Evolutionary conservation across 2,329 filamentous ascomycete genomes (phyloP), one percentile per base, ranked within the genome.

Genomic region (Aspergillus fumigatus): DNA sequence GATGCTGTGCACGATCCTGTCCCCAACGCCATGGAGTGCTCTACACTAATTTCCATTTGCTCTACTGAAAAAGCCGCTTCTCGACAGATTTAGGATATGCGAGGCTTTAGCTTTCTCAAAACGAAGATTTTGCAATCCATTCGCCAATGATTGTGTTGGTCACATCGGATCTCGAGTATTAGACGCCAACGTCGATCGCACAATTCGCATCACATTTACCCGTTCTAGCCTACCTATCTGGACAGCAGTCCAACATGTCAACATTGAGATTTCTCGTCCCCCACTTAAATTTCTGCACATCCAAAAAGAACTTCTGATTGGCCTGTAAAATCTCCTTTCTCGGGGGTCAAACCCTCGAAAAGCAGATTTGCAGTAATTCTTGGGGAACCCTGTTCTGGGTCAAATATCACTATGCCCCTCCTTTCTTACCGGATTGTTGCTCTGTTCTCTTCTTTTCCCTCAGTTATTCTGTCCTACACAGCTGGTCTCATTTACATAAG

Each of bases 141-240:
- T 43, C 45, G 54, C 68, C 69, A 72, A 72, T 71, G 51, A 66
- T 56, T 53, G 58, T 53, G 23, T 48, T 48, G 48, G 55, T 55
- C 62, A 65, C 63, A 55, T 54, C 52, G 54, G 53, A 56, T 50
- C 50, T 62, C 55, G 52, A 60, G 58, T 59, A 57, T 62, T 62
- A 59, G 63, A 49, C 32, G 51, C 58, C 52, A 57, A 60, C 56
- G 66, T 69, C 60, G 58, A 67, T 63, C 61, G 56, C 64, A 59
- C 59, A 62, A 61, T 62, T 55, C 59, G 57, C 54, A 56, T 58
- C 62, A 63, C 63, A 59, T 65, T 66, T 57, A 55, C 60, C 58
- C 55, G 59, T 56, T 50, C 47, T 53, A 57, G 48, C 50, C 58
- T 59, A 10, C 50, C 32, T 61, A 62, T 58, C 65, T 62, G 59